Evolutionary conservation across 1,139 yeast genomes (phyloP), one percentile per base, ranked within the genome.

Genomic region (Zygosaccharomyces sapae): DNA sequence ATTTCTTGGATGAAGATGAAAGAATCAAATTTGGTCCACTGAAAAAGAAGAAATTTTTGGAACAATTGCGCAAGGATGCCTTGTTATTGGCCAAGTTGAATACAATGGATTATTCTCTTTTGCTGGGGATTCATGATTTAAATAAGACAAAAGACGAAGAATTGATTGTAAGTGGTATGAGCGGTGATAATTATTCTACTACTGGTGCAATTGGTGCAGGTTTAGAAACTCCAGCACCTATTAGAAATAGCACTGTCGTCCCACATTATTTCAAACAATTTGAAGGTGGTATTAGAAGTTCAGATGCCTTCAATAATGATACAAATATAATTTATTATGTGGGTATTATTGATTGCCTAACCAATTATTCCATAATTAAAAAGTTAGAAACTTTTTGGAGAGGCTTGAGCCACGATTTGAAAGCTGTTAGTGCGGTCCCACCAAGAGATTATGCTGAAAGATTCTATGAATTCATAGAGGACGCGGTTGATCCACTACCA

Each of bases 101-200:
- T 58, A 90, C 87, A 33, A 94, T 94, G 99, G 99, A 94, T 66
- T 94, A 94, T 67, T 88, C 96, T 0, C 73, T 94, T 51, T 70
- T 94, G 42, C 70, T 94, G 45, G 99, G 98, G 0, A 76, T 90
- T 31, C 97, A 89, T 65, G 94, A 89, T 62, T 73, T 81, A 47
- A 73, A 73, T 42, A 73, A 74, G 38, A 49, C 49, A 6, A 51
- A 48, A n/a, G 42, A 38, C 9, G 43, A 45, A n/a, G 46, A 44
- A 16, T 9, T 44, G 24, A 40, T 19, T 12, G 16, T n/a, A 10
- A 27, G 5, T 7, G 46, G 47, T 29, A 43, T 37, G 3, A 45
- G 43, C 16, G 49, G 49, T 13, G 38, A 24, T 4, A 34, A 41
- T 6, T 33, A 36, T 5, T 39, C 39, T 6, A 30, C 36, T 7